Evolutionary conservation across 2,329 filamentous ascomycete species (phyloP).

Genomic region (Coniochaeta prunicola): DNA sequence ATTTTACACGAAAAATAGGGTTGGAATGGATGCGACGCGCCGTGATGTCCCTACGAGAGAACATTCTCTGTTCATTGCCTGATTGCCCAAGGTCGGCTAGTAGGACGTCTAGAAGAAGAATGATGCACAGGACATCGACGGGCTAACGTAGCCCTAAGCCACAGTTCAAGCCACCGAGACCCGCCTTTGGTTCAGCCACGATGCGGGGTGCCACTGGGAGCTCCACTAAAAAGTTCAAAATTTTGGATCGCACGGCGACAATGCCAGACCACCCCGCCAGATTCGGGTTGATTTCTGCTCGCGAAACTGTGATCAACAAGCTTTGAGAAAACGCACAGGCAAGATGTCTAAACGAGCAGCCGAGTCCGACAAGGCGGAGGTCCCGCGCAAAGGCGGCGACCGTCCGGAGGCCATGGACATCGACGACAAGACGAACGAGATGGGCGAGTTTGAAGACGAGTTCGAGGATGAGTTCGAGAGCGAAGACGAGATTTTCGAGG

Average conservation of each 20-base stretch:
- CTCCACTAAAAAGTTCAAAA: slow-evolving; percentile 3
- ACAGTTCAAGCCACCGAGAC: not conserved
- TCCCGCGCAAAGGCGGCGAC: slow-evolving; percentile 52
- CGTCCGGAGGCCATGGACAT: slow-evolving; percentile 61
- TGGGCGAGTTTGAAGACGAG: slow-evolving; percentile 89
- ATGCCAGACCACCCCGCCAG: not conserved
- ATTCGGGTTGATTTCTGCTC: not conserved
- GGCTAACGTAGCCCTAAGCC: too few species aligned
- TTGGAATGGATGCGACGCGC: too few species aligned
- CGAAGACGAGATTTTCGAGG: slow-evolving; percentile 85
- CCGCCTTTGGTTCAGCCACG: not conserved
- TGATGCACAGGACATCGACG: too few species aligned
- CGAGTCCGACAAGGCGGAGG: slow-evolving; percentile 36
- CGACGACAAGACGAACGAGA: slow-evolving; percentile 49
- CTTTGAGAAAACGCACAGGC: not conserved
- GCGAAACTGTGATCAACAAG: not conserved
- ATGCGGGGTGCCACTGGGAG: not conserved
- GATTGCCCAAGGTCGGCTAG: too few species aligned
- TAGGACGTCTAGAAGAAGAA: too few species aligned
- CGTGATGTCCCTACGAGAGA: not conserved
- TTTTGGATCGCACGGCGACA: not conserved
- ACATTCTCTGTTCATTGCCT: not conserved
- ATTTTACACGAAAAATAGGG: not conserved
- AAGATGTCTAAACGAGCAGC: slow-evolving; percentile 56
- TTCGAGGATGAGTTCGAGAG: slow-evolving; percentile 89